These are phyloP conservation scores for Viridothelium virens DNA, from an alignment of 495 filamentous ascomycete species.

Conservation along the genomic window DNA sequence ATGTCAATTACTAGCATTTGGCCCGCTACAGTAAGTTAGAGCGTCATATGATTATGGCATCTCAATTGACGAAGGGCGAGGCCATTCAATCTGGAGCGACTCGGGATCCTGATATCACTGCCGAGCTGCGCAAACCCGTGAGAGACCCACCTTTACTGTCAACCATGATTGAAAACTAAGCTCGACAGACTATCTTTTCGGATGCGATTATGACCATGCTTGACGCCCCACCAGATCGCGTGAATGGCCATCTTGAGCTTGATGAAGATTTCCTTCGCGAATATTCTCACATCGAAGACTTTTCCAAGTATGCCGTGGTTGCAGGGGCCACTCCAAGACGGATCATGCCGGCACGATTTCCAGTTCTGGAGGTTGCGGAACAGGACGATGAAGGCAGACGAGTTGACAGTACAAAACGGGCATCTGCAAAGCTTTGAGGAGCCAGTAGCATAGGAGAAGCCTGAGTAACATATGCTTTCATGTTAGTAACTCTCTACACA, in stretches of 20 bases:
- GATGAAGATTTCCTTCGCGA: constrained; percentile 77
- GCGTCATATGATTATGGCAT: background rate
- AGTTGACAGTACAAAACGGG: constrained; percentile 53
- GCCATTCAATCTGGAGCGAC: constrained; percentile 71
- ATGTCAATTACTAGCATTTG: constrained; percentile 80
- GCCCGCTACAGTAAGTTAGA: constrained; percentile 59
- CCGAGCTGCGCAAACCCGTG: constrained; percentile 57
- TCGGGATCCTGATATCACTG: constrained; percentile 39
- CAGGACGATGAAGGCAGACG: constrained; percentile 74
- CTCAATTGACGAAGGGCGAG: constrained; percentile 28
- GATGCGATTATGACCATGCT: constrained; percentile 74
- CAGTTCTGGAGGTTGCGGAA: constrained; percentile 64
- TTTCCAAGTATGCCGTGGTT: constrained; percentile 64
- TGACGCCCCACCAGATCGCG: constrained; percentile 46
- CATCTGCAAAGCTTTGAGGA: constrained; percentile 31
- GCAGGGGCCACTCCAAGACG: constrained; percentile 56
- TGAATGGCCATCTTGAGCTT: constrained; percentile 66
- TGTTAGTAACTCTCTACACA: background rate
- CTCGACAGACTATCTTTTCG: constrained; percentile 55
- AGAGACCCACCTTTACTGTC: constrained; percentile 6
- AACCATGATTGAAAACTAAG: background rate
- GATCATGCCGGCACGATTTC: constrained; percentile 71
- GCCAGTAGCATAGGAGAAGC: background rate
- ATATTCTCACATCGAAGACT: constrained; percentile 58
- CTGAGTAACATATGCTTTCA: background rate